Evolutionary conservation across 768 basidiomycete species (phyloP).

Genomic region (Gymnopilus junonius): DNA sequence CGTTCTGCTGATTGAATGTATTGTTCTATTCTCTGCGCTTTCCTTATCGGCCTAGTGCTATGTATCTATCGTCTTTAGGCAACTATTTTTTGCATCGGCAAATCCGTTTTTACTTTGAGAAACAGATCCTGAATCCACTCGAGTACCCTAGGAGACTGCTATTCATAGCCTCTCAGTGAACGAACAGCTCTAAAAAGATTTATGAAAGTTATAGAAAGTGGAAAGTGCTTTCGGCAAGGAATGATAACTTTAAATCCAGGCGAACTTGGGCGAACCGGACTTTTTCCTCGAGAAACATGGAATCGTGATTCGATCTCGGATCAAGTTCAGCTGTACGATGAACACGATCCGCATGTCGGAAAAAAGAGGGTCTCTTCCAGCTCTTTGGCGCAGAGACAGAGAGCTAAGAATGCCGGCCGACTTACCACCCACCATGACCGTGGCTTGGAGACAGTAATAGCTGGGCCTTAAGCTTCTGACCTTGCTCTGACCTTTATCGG

Average conservation of each 20-base stretch:
- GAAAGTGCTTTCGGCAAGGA: background rate
- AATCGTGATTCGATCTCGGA: background rate
- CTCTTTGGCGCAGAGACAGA: background rate
- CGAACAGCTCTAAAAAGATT: background rate
- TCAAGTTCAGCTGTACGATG: background rate
- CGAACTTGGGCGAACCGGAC: background rate
- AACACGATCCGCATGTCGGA: background rate
- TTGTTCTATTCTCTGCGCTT: background rate
- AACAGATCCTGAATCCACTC: background rate
- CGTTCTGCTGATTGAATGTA: background rate
- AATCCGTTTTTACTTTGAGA: background rate
- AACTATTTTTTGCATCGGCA: background rate
- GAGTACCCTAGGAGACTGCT: background rate
- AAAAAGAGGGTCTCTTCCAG: constrained; percentile 2
- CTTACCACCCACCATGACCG: background rate
- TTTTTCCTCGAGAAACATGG: background rate
- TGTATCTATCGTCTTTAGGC: background rate
- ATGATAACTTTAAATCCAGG: background rate
- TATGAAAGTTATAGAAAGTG: background rate
- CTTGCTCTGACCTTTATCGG: background rate
- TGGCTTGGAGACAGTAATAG: background rate
- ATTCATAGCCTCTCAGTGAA: background rate
- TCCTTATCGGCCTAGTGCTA: background rate
- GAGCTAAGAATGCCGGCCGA: background rate
- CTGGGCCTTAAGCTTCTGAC: background rate